phyloP scores from a whole-genome alignment of 73 alveolate species.

The Uronychia setigera region DNA sequence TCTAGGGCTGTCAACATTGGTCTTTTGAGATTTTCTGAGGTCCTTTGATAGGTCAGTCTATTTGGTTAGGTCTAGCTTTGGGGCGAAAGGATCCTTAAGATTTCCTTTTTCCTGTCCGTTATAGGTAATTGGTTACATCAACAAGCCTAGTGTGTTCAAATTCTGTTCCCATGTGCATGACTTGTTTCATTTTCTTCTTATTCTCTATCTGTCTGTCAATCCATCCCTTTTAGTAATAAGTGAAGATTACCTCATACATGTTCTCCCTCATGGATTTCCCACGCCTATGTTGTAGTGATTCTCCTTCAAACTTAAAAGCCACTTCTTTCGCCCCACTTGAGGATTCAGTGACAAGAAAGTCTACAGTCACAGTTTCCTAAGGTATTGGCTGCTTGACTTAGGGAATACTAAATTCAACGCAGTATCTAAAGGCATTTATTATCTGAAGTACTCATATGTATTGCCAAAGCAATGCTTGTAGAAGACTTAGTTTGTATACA shows the following conservation, averaged over 20 bases:
- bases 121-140: conserved; percentile 10
- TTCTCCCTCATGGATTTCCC: conserved; percentile 67
- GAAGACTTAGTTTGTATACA: too few relatives aligned
- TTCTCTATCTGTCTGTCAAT: conserved; percentile 62
- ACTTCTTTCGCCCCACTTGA: conserved; percentile 19
- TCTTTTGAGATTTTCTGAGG: conserved; percentile 42
- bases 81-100: conserved; percentile 54
- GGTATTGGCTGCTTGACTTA: conserved; percentile 60
- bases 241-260: conserved; percentile 52
- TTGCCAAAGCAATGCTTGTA: too few relatives aligned
- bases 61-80: conserved; percentile 49
- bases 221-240: conserved; percentile 47
- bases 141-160: conserved; percentile 65
- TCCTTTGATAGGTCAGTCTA: conserved; percentile 44
- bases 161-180: conserved; percentile 60
- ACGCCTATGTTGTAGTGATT: conserved; percentile 49
- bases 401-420: conserved; percentile 59
- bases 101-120: conserved; percentile 31
- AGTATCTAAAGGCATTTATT: too few relatives aligned
- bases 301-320: conserved; percentile 60
- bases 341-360: conserved; percentile 54
- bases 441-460: too few relatives aligned
- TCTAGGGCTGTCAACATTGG: conserved; percentile 48
- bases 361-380: conserved; percentile 64
- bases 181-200: conserved; percentile 50